These are phyloP conservation scores for Puccinia horiana DNA, from an alignment of 1,284 basidiomycete genomes.

Conservation along the genomic window DNA sequence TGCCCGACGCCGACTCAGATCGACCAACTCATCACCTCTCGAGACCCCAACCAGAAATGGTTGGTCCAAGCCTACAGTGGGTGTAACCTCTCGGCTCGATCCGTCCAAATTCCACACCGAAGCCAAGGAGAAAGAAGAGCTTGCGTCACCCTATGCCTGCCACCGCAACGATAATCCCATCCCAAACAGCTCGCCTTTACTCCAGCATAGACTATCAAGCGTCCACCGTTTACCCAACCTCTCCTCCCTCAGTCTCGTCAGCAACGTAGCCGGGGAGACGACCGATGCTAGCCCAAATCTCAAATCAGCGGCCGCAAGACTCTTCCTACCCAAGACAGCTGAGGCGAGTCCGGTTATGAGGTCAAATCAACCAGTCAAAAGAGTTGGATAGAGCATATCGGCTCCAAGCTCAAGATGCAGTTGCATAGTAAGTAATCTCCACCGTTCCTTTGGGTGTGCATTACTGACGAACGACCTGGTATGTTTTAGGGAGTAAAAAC, in stretches of 20 bases:
- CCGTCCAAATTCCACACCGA: neutral
- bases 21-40: neutral
- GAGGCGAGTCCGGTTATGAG: too few relatives aligned
- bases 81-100: neutral
- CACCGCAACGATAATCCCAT: neutral
- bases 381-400: too few relatives aligned
- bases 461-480: too few relatives aligned
- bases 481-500: neutral
- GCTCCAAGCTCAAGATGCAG: too few relatives aligned
- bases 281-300: neutral
- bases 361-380: too few relatives aligned
- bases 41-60: slow-evolving; percentile 1
- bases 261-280: neutral
- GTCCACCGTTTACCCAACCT: neutral
- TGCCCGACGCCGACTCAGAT: neutral
- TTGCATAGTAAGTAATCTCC: too few relatives aligned
- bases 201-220: neutral
- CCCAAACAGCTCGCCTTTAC: neutral
- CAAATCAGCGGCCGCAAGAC: neutral
- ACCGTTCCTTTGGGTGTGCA: too few relatives aligned
- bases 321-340: slow-evolving; percentile 2
- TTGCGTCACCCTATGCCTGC: neutral
- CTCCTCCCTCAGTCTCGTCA: neutral
- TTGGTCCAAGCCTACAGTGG: too few relatives aligned
- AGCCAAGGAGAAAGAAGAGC: neutral